Evolutionary conservation across 768 basidiomycete genomes (phyloP).

Genomic region (Pleurotus salmoneostramineus): DNA sequence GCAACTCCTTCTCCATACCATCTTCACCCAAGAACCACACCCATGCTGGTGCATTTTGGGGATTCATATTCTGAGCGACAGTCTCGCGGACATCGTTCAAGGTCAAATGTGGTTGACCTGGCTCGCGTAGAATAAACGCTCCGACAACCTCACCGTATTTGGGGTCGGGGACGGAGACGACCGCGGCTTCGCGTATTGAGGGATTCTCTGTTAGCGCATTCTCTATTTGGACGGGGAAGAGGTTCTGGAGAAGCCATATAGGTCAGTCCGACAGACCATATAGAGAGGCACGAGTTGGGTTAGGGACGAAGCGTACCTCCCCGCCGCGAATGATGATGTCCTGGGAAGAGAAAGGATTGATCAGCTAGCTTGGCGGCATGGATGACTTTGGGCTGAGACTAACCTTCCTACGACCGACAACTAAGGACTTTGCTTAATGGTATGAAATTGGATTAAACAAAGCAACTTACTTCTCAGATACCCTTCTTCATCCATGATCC

Average conservation of each 20-base stretch:
- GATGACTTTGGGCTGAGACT: slow-evolving; percentile 8
- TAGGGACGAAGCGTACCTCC: slow-evolving; percentile 45
- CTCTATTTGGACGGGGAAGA: slow-evolving; percentile 85
- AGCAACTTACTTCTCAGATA: slow-evolving; percentile 70
- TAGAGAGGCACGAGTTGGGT: background rate
- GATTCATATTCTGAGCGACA: slow-evolving; percentile 67
- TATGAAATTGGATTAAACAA: too few species aligned
- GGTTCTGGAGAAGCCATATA: slow-evolving; percentile 44
- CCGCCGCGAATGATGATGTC: slow-evolving; percentile 87
- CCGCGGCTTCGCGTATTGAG: slow-evolving; percentile 67
- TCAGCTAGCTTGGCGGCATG: background rate
- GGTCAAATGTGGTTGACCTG: slow-evolving; percentile 29
- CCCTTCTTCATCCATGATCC: slow-evolving; percentile 76
- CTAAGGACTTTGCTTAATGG: slow-evolving; percentile 27
- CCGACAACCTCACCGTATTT: slow-evolving; percentile 79
- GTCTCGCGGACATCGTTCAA: slow-evolving; percentile 48
- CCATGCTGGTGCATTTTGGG: slow-evolving; percentile 82
- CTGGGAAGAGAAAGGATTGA: slow-evolving; percentile 23
- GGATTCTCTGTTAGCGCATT: slow-evolving; percentile 58
- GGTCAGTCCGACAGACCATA: background rate
- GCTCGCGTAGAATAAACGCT: slow-evolving; percentile 65
- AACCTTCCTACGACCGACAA: slow-evolving; percentile 78
- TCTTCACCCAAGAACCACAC: slow-evolving; percentile 82
- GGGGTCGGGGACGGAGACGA: slow-evolving; percentile 63
- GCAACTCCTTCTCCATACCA: slow-evolving; percentile 51